A percentile compares a stretch with the other conserved stretches of the same genome.
Conservation (phyloP, 208 protist species). For the Acanthamoeba castellanii region DNA sequence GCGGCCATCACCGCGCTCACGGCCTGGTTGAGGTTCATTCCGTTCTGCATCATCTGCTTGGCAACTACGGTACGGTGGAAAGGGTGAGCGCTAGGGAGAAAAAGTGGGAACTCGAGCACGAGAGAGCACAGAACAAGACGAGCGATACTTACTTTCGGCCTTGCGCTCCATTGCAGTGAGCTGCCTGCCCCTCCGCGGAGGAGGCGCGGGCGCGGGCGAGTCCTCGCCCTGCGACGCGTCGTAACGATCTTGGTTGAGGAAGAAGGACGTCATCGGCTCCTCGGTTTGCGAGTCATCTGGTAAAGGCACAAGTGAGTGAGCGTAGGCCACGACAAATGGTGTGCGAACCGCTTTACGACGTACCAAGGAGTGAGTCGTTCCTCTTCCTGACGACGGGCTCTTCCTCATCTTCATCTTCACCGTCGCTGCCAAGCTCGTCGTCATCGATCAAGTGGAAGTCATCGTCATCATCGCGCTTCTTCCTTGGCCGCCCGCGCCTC, state of each 20-base stretch:
- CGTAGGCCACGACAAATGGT: not conserved
- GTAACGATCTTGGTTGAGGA: slow-evolving; percentile 16
- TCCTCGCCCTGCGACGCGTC: not conserved
- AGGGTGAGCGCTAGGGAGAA: not conserved
- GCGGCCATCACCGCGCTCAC: not conserved
- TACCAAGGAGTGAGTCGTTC: not conserved
- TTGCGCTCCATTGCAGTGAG: not conserved
- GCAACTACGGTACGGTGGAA: not conserved
- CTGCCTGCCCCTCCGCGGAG: not conserved
- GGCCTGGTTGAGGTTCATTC: not conserved
- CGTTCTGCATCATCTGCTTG: not conserved
- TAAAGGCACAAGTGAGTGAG: not conserved
- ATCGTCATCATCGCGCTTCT: not conserved
- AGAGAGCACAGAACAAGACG: no score
- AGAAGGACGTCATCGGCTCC: slow-evolving; percentile 42
- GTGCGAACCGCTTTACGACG: not conserved
- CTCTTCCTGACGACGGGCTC: not conserved
- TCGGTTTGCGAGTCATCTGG: slow-evolving; percentile 36
- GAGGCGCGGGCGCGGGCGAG: not conserved
- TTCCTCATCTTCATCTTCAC: not conserved
- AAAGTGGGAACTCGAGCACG: not conserved
- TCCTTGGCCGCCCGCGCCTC: not conserved
- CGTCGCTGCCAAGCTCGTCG: not conserved
- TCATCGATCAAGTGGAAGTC: slow-evolving; percentile 24
- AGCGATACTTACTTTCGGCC: not conserved